These are phyloP conservation scores for Oryza brachyantha DNA, from an alignment of 176 grass and related monocot species.

Conservation along the genomic window DNA sequence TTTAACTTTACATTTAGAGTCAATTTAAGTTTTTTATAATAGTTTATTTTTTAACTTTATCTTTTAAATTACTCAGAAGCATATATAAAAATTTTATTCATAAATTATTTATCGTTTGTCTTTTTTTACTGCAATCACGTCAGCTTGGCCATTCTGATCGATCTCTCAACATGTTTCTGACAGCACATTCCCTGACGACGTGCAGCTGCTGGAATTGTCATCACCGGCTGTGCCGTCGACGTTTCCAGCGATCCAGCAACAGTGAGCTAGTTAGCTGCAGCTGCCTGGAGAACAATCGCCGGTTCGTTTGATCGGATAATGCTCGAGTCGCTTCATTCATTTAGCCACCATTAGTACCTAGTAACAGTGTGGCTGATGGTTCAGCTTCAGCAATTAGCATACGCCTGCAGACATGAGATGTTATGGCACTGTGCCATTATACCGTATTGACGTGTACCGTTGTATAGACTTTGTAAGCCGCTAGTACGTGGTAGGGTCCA, in stretches of 20 bases:
- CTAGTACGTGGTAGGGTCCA: background rate
- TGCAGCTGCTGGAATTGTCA: no score
- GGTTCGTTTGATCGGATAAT: background rate
- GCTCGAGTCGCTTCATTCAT: background rate
- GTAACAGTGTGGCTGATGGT: background rate
- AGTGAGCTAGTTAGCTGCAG: background rate
- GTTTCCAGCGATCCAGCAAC: no score
- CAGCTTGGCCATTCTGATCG: background rate
- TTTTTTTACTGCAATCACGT: no score
- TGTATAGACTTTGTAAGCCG: conserved; percentile 1
- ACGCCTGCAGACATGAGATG: background rate
- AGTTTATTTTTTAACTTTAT: no score
- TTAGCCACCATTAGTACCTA: background rate
- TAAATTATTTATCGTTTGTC: no score
- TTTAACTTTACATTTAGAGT: no score
- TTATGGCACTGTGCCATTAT: background rate
- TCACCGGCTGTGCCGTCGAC: background rate
- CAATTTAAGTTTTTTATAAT: no score
- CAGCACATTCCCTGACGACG: background rate
- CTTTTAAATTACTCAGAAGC: no score
- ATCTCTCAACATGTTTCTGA: background rate
- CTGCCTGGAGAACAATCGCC: background rate
- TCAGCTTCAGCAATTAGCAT: background rate
- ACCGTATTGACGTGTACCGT: background rate
- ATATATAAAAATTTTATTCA: no score